A percentile compares a stretch with the other conserved stretches of the same genome.
Evolutionary conservation across 352 stramenopile genomes (phyloP).

Genomic region (Pythium pyrilobum): DNA sequence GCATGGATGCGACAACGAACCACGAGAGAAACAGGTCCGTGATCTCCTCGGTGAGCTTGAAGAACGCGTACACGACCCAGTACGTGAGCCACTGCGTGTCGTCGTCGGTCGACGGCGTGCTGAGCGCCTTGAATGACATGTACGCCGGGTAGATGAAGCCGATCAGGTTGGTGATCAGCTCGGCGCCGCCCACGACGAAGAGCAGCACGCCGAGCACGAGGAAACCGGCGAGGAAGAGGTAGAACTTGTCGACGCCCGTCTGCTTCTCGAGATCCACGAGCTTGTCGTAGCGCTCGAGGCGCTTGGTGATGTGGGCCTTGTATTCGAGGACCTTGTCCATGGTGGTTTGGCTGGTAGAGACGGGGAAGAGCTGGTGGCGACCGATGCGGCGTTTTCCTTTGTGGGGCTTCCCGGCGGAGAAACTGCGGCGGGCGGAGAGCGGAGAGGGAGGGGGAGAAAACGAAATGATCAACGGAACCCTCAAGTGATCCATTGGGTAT

Average conservation of each 20-base stretch:
- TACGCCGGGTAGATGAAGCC: slow-evolving; percentile 88
- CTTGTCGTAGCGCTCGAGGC: slow-evolving; percentile 80
- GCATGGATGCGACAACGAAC: slow-evolving; percentile 18
- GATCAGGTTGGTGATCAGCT: slow-evolving; percentile 77
- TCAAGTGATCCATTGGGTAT: slow-evolving; percentile 13
- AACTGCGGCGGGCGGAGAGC: not conserved
- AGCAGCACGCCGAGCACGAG: slow-evolving; percentile 57
- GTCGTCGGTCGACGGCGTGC: slow-evolving; percentile 57
- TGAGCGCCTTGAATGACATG: slow-evolving; percentile 87
- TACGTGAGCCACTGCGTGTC: slow-evolving; percentile 90
- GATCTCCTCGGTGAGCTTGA: slow-evolving; percentile 92
- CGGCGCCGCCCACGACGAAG: slow-evolving; percentile 71
- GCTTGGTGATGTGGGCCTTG: slow-evolving; percentile 77
- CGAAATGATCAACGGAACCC: slow-evolving; percentile 6
- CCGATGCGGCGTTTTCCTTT: not conserved
- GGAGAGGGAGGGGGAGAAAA: slow-evolving; percentile 1
- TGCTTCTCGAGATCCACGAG: slow-evolving; percentile 82
- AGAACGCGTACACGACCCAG: slow-evolving; percentile 96
- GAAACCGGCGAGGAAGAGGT: slow-evolving; percentile 56
- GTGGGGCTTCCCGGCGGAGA: slow-evolving; percentile 10
- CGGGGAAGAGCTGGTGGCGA: not conserved
- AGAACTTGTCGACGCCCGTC: slow-evolving; percentile 86
- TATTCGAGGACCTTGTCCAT: slow-evolving; percentile 85
- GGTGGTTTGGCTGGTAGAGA: slow-evolving; percentile 4
- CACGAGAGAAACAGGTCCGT: slow-evolving; percentile 80